Evolutionary conservation across 495 filamentous ascomycete species (phyloP), one percentile per base, ranked within the genome.

Genomic region (Geoglossum glabrum): DNA sequence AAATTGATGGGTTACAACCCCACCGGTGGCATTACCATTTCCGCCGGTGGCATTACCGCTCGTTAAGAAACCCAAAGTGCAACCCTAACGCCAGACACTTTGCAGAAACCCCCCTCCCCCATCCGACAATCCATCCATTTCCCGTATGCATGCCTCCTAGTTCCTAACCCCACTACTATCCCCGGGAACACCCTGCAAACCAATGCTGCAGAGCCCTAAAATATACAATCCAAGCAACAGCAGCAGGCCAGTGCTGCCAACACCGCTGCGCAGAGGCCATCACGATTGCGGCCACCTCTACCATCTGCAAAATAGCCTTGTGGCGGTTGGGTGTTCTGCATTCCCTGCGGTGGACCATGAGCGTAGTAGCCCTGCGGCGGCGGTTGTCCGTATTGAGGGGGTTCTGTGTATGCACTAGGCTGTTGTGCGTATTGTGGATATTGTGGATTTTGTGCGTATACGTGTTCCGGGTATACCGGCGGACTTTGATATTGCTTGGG

Each of bases 201-300:
- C 23, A 13, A 28, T 17, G 7, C 49, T 17, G 1, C 23, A 1
- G 4, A 11, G 11, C 49, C 25, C 23, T 56, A 60, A 72, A 78
- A 73, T 34, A 78, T 59, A 50, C 76, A 71, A 67, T 78, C 75
- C 69, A 77, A 72, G 61, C 74, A 77, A 61, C 75, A 78, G 60
- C 75, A 78, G 57, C 75, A 75, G 10, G 74, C 74, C 43, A 76
- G 33, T 17, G 70, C 73, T 49, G 72, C 74, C 64, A 76, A 62
- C 10, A 76, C 64, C 62, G 71, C 74, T 0, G 74, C 72, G 28
- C 74, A 74, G 19, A 75, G 61, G 1, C 74, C 75, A 8, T 66
- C 64, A 15, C 62, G 59, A 21, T 65, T 59, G 17, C 69, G 58
- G 43, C 59, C 47, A 21, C 71, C 61, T 8, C 67, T 63, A 23